Base-by-base conservation (phyloP, 805 yeast species). In the Tetrapisispora taiwanensis region DNA sequence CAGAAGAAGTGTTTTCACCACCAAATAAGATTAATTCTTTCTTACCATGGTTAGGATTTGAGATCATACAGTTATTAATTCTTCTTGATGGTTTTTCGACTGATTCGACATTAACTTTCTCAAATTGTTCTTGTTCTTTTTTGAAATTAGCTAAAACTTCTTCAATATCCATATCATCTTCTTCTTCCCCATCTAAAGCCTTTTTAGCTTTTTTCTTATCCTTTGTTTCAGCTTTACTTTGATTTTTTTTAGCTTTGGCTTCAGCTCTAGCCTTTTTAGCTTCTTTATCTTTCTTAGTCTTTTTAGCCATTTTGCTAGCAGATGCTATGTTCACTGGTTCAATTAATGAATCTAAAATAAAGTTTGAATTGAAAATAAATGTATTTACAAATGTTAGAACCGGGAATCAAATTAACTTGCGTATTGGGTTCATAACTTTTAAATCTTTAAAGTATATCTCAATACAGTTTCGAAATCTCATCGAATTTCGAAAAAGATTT, bases 251-350 rank as follows among this genome's bases (percentile, higher is more conserved):
- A 48, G 75, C 78, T 68, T 90, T 90, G 50, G 76, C 86, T 31
- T 90, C 94, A 26, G 82, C 70, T 39, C 95, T 77, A 19, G 92
- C 94, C 73, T 87, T 88, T 65, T 87, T 87, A 54, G 95, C 86
- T 39, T 85, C 95, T 63, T 87, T 88, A 52, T 85, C 80, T 63
- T 87, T 85, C 67, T 86, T 87, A 49, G 73, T 81, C 62, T 77
- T 84, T 68, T 89, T 90, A 14, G 90, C 97, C 97, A 89, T 89
- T 22, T 6, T 22, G 5, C 8, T 14, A 3, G 28, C 27, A 17
- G 17, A 33, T 34, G 14, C 28, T 30, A 6, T 22, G 26, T 22
- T n/a, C n/a, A n/a, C n/a, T n/a, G n/a, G n/a, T n/a, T n/a, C n/a
- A n/a, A n/a, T n/a, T n/a, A n/a, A n/a, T n/a, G n/a, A n/a, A n/a